These are phyloP conservation scores for Syzygium malaccense DNA, from an alignment of 441 rosid species.

Conservation along the genomic window DNA sequence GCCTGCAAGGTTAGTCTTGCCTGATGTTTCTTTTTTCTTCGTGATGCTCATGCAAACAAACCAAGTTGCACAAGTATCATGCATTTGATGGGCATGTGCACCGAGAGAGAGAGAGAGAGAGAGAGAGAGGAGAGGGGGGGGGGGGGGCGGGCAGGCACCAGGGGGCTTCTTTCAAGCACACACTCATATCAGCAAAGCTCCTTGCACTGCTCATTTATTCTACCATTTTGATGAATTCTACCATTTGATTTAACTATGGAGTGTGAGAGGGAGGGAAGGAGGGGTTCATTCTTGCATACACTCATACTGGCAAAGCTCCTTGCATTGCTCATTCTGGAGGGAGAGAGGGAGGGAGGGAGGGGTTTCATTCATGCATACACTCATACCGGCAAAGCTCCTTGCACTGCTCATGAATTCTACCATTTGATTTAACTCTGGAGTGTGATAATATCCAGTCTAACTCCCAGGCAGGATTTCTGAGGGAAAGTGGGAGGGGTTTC, in stretches of 20 bases:
- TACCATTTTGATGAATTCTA: background rate
- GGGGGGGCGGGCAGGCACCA: background rate
- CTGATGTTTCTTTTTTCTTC: background rate
- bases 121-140: background rate
- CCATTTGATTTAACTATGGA: background rate
- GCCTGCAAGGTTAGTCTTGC: constrained; percentile 58
- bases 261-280: background rate
- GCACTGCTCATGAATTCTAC: background rate
- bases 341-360: background rate
- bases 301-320: background rate
- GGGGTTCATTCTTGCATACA: background rate
- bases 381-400: background rate
- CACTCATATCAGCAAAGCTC: background rate
- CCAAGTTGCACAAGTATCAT: background rate
- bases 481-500: constrained; percentile 13
- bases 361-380: background rate
- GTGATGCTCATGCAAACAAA: background rate
- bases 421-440: background rate
- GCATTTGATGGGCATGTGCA: background rate
- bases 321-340: background rate
- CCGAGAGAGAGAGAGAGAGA: too few relatives aligned
- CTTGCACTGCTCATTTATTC: background rate
- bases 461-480: constrained; percentile 56
- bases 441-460: background rate
- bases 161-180: background rate